Conservation (phyloP, 202 grass and related monocot genomes). For the Dendrocalamus latiflorus region DNA sequence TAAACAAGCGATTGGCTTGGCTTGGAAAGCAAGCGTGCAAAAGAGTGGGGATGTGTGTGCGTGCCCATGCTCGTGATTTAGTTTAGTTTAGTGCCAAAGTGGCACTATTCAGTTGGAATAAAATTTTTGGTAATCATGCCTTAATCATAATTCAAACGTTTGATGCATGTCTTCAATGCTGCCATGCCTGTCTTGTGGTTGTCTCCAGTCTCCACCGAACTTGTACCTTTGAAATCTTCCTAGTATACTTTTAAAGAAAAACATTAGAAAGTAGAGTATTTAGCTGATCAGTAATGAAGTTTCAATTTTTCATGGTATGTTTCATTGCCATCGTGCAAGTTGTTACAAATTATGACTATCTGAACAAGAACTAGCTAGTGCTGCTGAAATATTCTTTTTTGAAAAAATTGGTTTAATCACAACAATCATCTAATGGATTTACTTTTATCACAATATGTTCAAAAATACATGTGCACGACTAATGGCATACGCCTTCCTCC, state of each 20-base stretch:
- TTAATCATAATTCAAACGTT: background rate
- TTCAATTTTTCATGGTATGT: background rate
- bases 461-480: background rate
- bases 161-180: background rate
- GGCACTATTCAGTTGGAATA: background rate
- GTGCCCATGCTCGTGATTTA: background rate
- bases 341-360: too few relatives aligned
- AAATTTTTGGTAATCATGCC: background rate
- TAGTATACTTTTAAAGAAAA: background rate
- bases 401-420: background rate
- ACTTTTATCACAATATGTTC: background rate
- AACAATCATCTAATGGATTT: background rate
- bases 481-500: background rate
- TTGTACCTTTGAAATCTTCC: background rate
- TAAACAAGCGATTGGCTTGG: background rate
- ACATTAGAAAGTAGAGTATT: background rate
- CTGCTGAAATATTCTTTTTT: background rate
- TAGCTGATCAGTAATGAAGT: background rate
- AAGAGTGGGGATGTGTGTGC: conserved; percentile 9
- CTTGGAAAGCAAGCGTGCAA: conserved; percentile 52
- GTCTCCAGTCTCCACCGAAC: background rate
- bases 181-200: background rate
- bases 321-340: too few relatives aligned
- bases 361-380: background rate
- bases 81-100: background rate